Evolutionary conservation across 805 yeast genomes (phyloP).

Genomic region (Lachancea meyersii): DNA sequence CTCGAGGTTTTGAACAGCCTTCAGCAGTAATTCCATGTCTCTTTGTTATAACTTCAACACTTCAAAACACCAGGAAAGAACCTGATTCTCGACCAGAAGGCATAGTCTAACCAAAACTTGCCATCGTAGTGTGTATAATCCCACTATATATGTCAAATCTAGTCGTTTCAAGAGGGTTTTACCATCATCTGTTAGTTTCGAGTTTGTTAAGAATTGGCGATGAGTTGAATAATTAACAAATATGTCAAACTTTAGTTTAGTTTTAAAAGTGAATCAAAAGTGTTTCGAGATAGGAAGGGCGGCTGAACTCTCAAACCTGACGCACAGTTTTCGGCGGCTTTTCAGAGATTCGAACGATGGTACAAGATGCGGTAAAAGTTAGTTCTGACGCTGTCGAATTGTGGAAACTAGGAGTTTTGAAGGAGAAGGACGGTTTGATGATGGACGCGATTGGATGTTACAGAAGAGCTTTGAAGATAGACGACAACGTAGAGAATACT

Average conservation of each 20-base stretch:
- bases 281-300: background rate
- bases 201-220: background rate
- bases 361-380: background rate
- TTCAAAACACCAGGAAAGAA: too few relatives aligned
- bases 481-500: constrained; percentile 55
- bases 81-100: too few relatives aligned
- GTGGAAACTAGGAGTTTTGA: constrained; percentile 65
- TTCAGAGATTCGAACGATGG: background rate
- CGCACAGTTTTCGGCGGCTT: too few relatives aligned
- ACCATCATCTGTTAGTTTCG: background rate
- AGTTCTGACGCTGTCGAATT: constrained; percentile 45
- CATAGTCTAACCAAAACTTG: too few relatives aligned
- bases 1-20: background rate
- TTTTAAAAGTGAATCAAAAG: background rate
- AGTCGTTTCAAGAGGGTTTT: background rate
- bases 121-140: too few relatives aligned
- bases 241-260: background rate
- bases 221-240: background rate
- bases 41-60: too few relatives aligned
- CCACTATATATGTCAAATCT: background rate
- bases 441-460: constrained; percentile 76
- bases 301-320: background rate
- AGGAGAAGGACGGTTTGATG: constrained; percentile 68
- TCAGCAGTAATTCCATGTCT: constrained; percentile 3
- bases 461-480: constrained; percentile 56